Evolutionary conservation across 208 protist species (phyloP).

Genomic region (Angomonas ambiguus): DNA sequence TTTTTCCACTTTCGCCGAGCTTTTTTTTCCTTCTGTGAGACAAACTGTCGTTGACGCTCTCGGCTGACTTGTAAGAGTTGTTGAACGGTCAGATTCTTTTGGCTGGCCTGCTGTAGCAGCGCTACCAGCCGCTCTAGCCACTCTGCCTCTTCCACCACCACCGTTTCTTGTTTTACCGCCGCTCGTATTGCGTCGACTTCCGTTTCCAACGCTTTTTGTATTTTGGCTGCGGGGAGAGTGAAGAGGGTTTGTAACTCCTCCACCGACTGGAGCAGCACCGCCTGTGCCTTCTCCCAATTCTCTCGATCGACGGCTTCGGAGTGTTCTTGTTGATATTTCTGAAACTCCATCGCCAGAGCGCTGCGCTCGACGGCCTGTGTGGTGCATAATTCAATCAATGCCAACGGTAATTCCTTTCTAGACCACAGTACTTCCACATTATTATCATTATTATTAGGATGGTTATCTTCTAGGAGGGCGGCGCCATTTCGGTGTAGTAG

Average conservation of each 20-base stretch:
- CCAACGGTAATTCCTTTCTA: slow-evolving; percentile 16
- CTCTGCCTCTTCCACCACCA: not conserved
- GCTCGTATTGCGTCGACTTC: not conserved
- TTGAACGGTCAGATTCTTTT: slow-evolving; percentile 51
- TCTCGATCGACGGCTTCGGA: slow-evolving; percentile 5
- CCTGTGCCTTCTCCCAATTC: slow-evolving; percentile 19
- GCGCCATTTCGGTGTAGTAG: not conserved
- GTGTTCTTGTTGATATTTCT: slow-evolving; percentile 9
- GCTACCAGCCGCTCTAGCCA: slow-evolving; percentile 33
- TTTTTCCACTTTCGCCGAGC: not conserved
- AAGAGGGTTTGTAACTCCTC: slow-evolving; percentile 18
- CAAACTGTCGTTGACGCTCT: slow-evolving; percentile 20
- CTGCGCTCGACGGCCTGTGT: slow-evolving; percentile 31
- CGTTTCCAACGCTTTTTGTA: not conserved
- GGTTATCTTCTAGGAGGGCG: not conserved
- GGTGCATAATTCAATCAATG: slow-evolving; percentile 34
- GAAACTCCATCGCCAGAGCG: slow-evolving; percentile 20
- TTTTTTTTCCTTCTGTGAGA: slow-evolving; percentile 9
- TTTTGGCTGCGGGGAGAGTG: not conserved
- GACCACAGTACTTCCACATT: not conserved
- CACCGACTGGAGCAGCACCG: slow-evolving; percentile 14
- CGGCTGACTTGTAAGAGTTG: slow-evolving; percentile 43
- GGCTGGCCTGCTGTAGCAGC: slow-evolving; percentile 47
- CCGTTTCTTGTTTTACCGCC: not conserved
- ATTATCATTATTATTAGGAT: not conserved